These are phyloP conservation scores for Kickxella alabastrina DNA, from an alignment of 192 early-diverging fungal species.

Conservation along the genomic window DNA sequence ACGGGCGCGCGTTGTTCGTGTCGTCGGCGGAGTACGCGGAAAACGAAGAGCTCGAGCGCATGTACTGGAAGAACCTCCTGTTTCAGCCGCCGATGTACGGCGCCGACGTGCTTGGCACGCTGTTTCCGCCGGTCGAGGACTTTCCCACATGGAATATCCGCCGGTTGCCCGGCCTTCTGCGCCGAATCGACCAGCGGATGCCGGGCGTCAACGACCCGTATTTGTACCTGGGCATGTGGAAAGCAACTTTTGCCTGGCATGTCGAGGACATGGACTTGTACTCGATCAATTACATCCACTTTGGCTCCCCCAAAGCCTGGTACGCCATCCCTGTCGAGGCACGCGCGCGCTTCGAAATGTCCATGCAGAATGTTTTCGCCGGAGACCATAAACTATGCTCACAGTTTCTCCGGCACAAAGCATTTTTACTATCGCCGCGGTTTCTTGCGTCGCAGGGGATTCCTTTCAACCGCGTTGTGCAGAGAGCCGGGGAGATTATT, in stretches of 20 bases:
- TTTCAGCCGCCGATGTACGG: constrained; percentile 88
- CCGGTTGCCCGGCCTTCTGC: constrained; percentile 73
- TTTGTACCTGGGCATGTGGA: constrained; percentile 98
- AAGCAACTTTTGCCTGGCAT: constrained; percentile 97
- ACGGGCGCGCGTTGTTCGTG: constrained; percentile 46
- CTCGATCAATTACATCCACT: constrained; percentile 94
- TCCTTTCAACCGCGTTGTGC: constrained; percentile 74
- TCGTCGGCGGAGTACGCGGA: constrained; percentile 25
- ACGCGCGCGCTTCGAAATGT: constrained; percentile 69
- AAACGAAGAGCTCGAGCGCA: constrained; percentile 67
- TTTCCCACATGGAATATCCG: constrained; percentile 67
- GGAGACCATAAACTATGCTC: constrained; percentile 72
- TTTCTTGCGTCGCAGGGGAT: constrained; percentile 66
- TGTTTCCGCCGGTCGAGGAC: constrained; percentile 50
- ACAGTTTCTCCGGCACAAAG: constrained; percentile 93
- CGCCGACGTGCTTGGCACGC: constrained; percentile 87
- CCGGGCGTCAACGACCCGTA: constrained; percentile 97
- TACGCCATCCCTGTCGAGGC: constrained; percentile 77
- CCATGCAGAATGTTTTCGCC: constrained; percentile 68
- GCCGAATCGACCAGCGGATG: constrained; percentile 65
- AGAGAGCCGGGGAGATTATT: constrained; percentile 83
- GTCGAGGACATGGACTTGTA: constrained; percentile 97
- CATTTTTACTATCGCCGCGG: constrained; percentile 75
- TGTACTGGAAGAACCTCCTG: constrained; percentile 89
- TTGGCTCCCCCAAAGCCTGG: constrained; percentile 97